Base-by-base conservation (phyloP, 805 yeast species). In the Isabelozyma heimii region DNA sequence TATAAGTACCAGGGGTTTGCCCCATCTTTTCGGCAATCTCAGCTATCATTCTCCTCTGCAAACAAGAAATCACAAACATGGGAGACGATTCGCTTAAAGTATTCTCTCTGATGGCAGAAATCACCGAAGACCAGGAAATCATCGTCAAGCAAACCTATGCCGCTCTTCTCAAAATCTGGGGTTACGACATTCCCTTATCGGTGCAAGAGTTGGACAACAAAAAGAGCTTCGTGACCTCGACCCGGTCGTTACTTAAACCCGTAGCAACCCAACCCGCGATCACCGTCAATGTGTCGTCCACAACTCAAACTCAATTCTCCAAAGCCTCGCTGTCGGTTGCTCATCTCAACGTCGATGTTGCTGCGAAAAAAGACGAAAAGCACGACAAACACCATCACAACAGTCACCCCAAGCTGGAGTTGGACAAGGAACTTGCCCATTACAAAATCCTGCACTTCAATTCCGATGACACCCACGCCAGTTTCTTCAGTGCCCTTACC, bases 121-220 rank as follows among this genome's bases (percentile, higher is more conserved):
- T 30, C 20, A 61, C 69, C 5, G 24, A 40, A 16, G 14, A 5
- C 83, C 83, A 5, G 71, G 80, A 53, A 69, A 74, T 40, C 72
- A 70, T 48, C 72, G 77, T 1, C 61, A 82, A 30, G 73, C 79
- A 3, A 55, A 26, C 17, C 12, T 40, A 40, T 26, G 43, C 27
- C 17, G 10, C 16, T 26, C 4, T 40, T 10, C 17, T 40, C 12
- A 40, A 40, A 3, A 15, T 30, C 35, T 47, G 84, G 76, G 87
- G 85, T 5, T 67, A 75, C 56, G 55, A 52, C 1, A 53, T 73
- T 20, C 54, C 49, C 28, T 48, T 66, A 20, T 48, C 59, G 7
- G 45, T 40, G 5, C 54, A 53, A 4, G 69, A 66, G 24, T 41
- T 63, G 28, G 54, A 45, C 26, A 53, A 51, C 45, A 49, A 51